Percentiles rank a stretch among this genome's conserved stretches.
Conservation (phyloP, 1,284 basidiomycete species). For the Pterula multifida region DNA sequence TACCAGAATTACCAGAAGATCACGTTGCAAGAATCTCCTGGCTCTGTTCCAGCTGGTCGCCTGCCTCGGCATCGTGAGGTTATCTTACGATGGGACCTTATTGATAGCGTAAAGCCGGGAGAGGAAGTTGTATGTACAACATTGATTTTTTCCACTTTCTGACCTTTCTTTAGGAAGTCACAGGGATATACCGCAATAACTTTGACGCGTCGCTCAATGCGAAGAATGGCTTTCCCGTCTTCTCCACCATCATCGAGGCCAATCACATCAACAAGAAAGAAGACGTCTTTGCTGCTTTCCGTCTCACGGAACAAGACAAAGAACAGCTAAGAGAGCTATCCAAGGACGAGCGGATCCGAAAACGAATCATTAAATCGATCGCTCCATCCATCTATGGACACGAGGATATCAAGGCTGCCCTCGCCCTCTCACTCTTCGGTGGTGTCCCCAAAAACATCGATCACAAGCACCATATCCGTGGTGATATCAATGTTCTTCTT, state of each 20-base stretch:
- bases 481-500: constrained; percentile 93
- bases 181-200: constrained; percentile 97
- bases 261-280: constrained; percentile 98
- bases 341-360: constrained; percentile 88
- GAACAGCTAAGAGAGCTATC: constrained; percentile 80
- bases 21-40: constrained; percentile 98
- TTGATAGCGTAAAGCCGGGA: constrained; percentile 95
- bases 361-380: constrained; percentile 96
- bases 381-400: constrained; percentile 98
- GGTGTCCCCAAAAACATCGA: constrained; percentile 94
- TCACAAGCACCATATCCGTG: constrained; percentile 91
- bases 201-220: constrained; percentile 97
- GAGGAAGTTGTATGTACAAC: constrained; percentile 78
- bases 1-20: constrained; percentile 99
- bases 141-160: not conserved
- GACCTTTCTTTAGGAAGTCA: constrained; percentile 62
- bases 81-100: constrained; percentile 94
- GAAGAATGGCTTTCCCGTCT: constrained; percentile 99
- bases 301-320: constrained; percentile 94
- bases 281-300: constrained; percentile 88
- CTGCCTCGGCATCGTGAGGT: constrained; percentile 95
- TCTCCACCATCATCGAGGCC: constrained; percentile 95
- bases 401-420: constrained; percentile 96
- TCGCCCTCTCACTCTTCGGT: constrained; percentile 90
- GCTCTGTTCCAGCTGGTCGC: constrained; percentile 93